A percentile compares a stretch with the other conserved stretches of the same genome.
These are phyloP conservation scores for Populus davidiana DNA, from an alignment of 345 rosid genomes.

Conservation along the genomic window DNA sequence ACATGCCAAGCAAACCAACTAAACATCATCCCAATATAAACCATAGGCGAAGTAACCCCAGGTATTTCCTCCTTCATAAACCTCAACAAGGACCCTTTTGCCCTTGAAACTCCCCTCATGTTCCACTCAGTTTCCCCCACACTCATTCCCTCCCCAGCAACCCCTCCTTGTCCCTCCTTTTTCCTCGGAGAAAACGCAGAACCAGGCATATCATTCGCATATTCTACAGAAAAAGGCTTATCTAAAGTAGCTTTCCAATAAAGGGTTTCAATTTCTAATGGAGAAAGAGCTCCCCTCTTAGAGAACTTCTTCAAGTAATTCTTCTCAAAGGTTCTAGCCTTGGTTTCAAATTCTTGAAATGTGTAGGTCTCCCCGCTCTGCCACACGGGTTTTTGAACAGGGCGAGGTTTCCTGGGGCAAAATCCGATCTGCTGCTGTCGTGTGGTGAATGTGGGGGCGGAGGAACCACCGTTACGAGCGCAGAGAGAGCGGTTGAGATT, in stretches of 20 bases:
- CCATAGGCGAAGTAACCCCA: conserved; percentile 98
- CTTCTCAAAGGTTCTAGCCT: conserved; percentile 76
- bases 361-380: conserved; percentile 91
- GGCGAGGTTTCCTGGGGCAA: conserved; percentile 86
- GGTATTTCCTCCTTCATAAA: conserved; percentile 99
- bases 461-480: conserved; percentile 42
- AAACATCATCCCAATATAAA: conserved; percentile 91
- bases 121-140: conserved; percentile 95
- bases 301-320: conserved; percentile 55
- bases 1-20: conserved; percentile 99
- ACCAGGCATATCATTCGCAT: conserved; percentile 98
- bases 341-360: conserved; percentile 80
- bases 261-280: conserved; percentile 79
- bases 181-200: conserved; percentile 75
- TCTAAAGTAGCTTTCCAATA: conserved; percentile 95
- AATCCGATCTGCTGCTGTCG: conserved; percentile 99
- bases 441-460: conserved; percentile 86
- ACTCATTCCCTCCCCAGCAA: conserved; percentile 52
- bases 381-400: conserved; percentile 91
- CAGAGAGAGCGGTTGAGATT: conserved; percentile 84
- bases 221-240: conserved; percentile 90
- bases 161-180: conserved; percentile 31
- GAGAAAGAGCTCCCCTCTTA: conserved; percentile 55
- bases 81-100: conserved; percentile 80
- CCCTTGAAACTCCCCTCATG: conserved; percentile 93